These are phyloP conservation scores for Saccharomycopsis oosterbeekiorum DNA, from an alignment of 805 yeast species.

Conservation along the genomic window DNA sequence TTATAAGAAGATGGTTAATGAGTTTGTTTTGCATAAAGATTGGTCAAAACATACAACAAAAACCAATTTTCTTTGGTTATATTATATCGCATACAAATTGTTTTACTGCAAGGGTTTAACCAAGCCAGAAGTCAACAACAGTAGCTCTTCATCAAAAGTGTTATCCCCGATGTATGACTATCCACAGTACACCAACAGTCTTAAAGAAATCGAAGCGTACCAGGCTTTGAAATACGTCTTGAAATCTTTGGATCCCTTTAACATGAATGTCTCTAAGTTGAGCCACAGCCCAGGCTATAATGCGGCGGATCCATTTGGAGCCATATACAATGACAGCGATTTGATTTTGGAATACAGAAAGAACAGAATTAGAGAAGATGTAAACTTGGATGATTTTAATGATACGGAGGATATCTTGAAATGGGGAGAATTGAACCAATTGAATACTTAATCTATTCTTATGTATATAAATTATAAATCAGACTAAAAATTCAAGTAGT, in stretches of 20 bases:
- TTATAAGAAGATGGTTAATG: constrained; percentile 33
- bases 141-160: background rate
- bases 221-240: constrained; percentile 23
- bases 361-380: constrained; percentile 18
- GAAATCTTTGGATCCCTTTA: constrained; percentile 28
- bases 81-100: constrained; percentile 45
- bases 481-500: background rate
- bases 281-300: constrained; percentile 19
- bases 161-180: background rate
- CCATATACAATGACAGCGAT: background rate
- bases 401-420: constrained; percentile 22
- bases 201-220: background rate
- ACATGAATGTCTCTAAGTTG: constrained; percentile 6
- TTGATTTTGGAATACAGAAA: background rate
- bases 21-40: background rate
- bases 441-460: background rate
- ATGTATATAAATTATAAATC: no score
- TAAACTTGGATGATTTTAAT: constrained; percentile 23
- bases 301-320: constrained; percentile 13
- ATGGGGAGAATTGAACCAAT: constrained; percentile 18
- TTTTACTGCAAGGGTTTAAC: constrained; percentile 30
- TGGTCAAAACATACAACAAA: constrained; percentile 31
- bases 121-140: background rate
- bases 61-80: constrained; percentile 57
- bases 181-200: background rate